Evolutionary conservation across 1,284 basidiomycete genomes (phyloP), one percentile per base, ranked within the genome.

Genomic region (Naganishia liquefaciens): DNA sequence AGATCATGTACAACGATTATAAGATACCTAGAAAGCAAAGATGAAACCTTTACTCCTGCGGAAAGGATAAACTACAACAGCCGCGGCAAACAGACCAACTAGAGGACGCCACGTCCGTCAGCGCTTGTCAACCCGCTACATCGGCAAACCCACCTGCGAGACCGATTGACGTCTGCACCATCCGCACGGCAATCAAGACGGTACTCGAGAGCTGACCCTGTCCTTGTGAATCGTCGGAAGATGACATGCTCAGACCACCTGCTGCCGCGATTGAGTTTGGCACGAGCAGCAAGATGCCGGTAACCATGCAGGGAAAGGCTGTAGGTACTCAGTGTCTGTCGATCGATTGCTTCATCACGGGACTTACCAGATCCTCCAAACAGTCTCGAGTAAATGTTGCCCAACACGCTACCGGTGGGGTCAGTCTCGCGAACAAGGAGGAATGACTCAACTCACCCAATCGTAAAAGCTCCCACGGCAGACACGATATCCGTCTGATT

Each of bases 201-300:
- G 72, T 69, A 19, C 68, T 71, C 39, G 71, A 70, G 43, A 73
- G 65, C n/a, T 62, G 21, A 55, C 49, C 65, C 21, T 53, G 44
- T n/a, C 25, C 46, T 6, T 28, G 50, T 30, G 51, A 40, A 37
- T 64, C 40, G 65, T 58, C 58, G 28, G 21, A 42, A 2, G 57
- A 64, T n/a, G 64, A 65, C 10, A 61, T 50, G 40, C 66, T 68
- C 27, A 72, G 55, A 54, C 70, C 69, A 47, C 64, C 54, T 19
- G 72, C 72, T 4, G 72, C 72, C 2, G 72, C 72, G 40, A 73
- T 72, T 2, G 69, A 69, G 44, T 73, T 73, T 13, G 72, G 72
- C 15, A 73, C 72, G 9, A 64, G 50, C 11, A 73, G 58, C 3
- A 73, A 65, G 21, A 73, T 72, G 30, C 72, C 72, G 11, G 70